Percentiles rank a stretch among this genome's conserved stretches.
phyloP scores from a whole-genome alignment of 345 rosid species.

The Gossypium raimondii region DNA sequence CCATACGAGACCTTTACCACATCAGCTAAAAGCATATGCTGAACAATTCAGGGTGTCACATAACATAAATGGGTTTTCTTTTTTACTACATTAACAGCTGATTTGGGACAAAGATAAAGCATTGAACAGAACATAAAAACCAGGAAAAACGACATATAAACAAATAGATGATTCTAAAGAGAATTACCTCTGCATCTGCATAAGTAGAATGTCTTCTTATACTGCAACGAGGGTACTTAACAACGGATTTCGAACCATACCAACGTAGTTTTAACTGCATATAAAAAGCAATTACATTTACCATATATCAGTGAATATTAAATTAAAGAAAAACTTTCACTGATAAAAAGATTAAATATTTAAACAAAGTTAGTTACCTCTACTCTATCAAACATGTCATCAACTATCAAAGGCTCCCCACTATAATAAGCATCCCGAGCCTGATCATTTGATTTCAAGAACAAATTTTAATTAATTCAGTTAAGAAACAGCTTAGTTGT shows the following conservation, averaged over 20 bases:
- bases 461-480: neutral
- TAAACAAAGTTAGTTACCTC: constrained; percentile 57
- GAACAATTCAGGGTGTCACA: neutral
- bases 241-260: constrained; percentile 88
- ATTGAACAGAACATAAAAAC: constrained; percentile 5
- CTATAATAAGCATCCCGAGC: constrained; percentile 87
- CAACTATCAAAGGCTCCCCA: constrained; percentile 79
- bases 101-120: neutral
- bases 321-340: neutral
- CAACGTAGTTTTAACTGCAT: constrained; percentile 73
- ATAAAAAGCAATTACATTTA: neutral
- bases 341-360: neutral
- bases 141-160: neutral
- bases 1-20: neutral
- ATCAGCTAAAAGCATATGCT: neutral
- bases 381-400: constrained; percentile 96
- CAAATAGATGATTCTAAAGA: constrained; percentile 1
- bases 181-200: constrained; percentile 90
- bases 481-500: neutral
- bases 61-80: neutral
- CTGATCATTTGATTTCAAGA: constrained; percentile 26
- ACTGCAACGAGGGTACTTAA: constrained; percentile 97
- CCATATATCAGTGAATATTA: neutral
- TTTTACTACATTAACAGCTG: neutral
- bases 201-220: constrained; percentile 72